phyloP scores from a whole-genome alignment of 208 protist species.

The Paratrypanosoma confusum region DNA sequence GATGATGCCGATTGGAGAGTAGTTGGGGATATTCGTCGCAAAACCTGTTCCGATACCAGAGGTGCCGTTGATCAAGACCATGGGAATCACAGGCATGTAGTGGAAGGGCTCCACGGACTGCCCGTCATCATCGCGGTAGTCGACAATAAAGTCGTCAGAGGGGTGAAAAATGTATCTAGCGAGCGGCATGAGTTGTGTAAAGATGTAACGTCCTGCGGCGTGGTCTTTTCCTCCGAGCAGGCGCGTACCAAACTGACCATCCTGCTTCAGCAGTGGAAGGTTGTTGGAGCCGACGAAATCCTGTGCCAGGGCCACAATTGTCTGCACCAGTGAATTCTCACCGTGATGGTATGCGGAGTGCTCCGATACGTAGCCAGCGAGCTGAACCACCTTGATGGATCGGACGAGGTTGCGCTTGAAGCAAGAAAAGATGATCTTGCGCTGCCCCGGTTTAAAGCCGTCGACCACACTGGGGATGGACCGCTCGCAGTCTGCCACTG shows the following conservation, averaged over 20 bases:
- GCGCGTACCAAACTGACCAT: conserved; percentile 98
- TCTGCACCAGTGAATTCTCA: conserved; percentile 94
- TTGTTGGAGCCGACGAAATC: conserved; percentile 99
- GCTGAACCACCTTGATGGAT: conserved; percentile 99
- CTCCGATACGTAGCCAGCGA: conserved; percentile 99
- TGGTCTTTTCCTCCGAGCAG: conserved; percentile 98
- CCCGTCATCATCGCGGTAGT: conserved; percentile 99
- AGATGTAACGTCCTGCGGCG: conserved; percentile 98
- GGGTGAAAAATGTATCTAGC: conserved; percentile 93
- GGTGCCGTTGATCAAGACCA: conserved; percentile 98
- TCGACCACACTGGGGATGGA: conserved; percentile 95
- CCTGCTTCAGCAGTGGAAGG: conserved; percentile 95
- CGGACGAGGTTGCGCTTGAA: conserved; percentile 98
- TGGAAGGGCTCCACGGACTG: conserved; percentile 97
- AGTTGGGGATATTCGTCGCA: conserved; percentile 96
- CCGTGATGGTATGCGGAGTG: conserved; percentile 99
- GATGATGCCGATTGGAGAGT: conserved; percentile 96
- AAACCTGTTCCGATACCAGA: conserved; percentile 99
- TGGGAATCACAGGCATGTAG: conserved; percentile 99
- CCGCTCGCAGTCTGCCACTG: conserved; percentile 92
- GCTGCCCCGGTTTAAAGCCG: conserved; percentile 99
- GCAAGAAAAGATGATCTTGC: conserved; percentile 99
- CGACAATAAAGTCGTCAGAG: conserved; percentile 96
- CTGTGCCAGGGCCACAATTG: conserved; percentile 99
- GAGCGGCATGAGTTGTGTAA: conserved; percentile 93